Percentiles rank a stretch among this genome's conserved stretches.
These are phyloP conservation scores for Sordariomycetes sp. DNA, from an alignment of 2,329 filamentous ascomycete species.

Conservation along the genomic window DNA sequence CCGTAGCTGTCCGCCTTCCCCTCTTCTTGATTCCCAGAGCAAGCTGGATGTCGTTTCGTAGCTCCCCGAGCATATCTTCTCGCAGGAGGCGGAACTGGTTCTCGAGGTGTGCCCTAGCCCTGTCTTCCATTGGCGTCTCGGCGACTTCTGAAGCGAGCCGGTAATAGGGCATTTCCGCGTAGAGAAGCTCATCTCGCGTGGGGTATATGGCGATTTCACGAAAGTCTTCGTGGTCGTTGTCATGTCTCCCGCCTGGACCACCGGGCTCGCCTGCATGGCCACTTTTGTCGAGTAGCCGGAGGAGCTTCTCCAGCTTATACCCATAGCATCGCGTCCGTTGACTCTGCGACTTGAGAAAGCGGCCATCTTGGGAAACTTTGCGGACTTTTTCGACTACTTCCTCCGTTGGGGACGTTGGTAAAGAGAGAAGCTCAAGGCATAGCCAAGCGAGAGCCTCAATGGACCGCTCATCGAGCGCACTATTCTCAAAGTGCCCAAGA, in stretches of 20 bases:
- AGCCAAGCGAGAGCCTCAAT: neutral
- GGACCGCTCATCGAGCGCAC: neutral
- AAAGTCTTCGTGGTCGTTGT: conserved; percentile 56
- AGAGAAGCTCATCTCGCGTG: conserved; percentile 50
- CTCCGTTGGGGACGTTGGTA: neutral
- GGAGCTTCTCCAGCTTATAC: neutral
- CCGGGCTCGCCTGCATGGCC: neutral
- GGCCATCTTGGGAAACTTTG: neutral
- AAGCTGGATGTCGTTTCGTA: conserved; percentile 39
- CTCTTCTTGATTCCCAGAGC: conserved; percentile 13
- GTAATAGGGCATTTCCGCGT: conserved; percentile 38
- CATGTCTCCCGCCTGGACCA: conserved; percentile 51
- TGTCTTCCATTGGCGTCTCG: conserved; percentile 17
- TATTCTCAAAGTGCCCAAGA: neutral
- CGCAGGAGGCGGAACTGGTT: conserved; percentile 60
- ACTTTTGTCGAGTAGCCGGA: neutral
- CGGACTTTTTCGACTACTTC: neutral
- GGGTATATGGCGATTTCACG: conserved; percentile 50
- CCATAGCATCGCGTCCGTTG: neutral
- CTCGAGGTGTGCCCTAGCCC: conserved; percentile 42
- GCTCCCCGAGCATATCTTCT: conserved; percentile 56
- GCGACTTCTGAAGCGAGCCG: conserved; percentile 26
- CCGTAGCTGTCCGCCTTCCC: conserved; percentile 15
- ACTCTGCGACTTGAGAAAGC: neutral
- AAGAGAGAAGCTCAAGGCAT: neutral